Percentiles rank a stretch among this genome's conserved stretches.
These are phyloP conservation scores for Globisporangium mamillatum DNA, from an alignment of 352 stramenopile species.

Conservation along the genomic window DNA sequence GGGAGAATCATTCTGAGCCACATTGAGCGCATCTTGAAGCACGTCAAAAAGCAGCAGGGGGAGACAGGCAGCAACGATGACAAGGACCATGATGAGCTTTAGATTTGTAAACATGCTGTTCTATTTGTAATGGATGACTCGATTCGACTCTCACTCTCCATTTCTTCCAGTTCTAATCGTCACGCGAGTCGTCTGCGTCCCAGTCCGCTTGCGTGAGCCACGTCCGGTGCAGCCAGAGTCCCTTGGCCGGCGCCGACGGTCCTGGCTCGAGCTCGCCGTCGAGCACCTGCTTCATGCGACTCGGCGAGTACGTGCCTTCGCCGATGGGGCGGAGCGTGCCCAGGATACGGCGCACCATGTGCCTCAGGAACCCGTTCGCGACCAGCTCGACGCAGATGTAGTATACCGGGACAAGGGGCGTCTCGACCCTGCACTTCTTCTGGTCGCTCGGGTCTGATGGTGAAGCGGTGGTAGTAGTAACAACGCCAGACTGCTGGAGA, in stretches of 20 bases:
- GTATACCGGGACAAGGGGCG: constrained; percentile 32
- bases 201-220: constrained; percentile 80
- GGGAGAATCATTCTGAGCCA: constrained; percentile 63
- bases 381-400: constrained; percentile 84
- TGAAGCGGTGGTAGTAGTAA: neutral
- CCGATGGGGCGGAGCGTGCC: constrained; percentile 75
- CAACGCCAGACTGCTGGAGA: neutral
- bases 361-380: constrained; percentile 80
- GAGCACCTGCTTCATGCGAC: constrained; percentile 68
- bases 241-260: constrained; percentile 74
- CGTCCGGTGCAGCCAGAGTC: constrained; percentile 80
- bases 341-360: constrained; percentile 88
- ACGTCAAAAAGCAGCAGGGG: constrained; percentile 27
- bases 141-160: neutral
- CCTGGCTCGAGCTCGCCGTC: constrained; percentile 45
- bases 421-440: constrained; percentile 41
- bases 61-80: neutral
- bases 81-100: constrained; percentile 54
- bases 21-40: constrained; percentile 57
- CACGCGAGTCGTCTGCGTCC: constrained; percentile 40
- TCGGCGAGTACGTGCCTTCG: constrained; percentile 58
- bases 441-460: constrained; percentile 21
- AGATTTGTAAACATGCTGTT: constrained; percentile 16
- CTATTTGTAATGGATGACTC: neutral
- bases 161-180: constrained; percentile 31